These are phyloP conservation scores for Nakazawaea pomicola DNA, from an alignment of 805 yeast species.

Conservation along the genomic window DNA sequence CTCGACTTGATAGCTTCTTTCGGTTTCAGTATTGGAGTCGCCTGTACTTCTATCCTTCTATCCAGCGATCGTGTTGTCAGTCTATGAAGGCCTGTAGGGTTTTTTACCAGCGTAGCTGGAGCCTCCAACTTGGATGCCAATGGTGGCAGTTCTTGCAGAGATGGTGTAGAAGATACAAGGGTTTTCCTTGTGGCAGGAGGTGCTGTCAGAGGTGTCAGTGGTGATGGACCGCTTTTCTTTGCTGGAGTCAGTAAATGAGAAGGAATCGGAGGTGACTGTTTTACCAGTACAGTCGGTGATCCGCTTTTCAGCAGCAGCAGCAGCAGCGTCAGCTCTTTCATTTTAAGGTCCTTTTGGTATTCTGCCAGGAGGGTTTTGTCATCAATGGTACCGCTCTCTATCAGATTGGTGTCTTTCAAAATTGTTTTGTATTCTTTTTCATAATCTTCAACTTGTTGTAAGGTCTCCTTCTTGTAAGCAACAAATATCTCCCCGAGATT, in stretches of 20 bases:
- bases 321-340: constrained; percentile 12
- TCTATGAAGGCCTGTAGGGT: constrained; percentile 14
- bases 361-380: constrained; percentile 26
- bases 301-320: constrained; percentile 1
- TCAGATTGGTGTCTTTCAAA: constrained; percentile 33
- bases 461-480: constrained; percentile 26
- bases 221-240: not conserved
- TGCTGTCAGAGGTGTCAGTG: constrained; percentile 1
- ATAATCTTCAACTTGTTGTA: constrained; percentile 31
- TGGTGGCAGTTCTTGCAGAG: not conserved
- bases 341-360: constrained; percentile 17
- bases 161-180: not conserved
- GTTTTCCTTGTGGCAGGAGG: not conserved
- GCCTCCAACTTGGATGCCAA: not conserved
- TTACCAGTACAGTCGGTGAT: constrained; percentile 12
- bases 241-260: constrained; percentile 3
- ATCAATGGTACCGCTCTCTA: constrained; percentile 37
- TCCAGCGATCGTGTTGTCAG: constrained; percentile 10
- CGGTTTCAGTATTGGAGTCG: constrained; percentile 12
- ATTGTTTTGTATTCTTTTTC: constrained; percentile 31
- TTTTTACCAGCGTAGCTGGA: constrained; percentile 6
- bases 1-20: constrained; percentile 5
- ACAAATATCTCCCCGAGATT: constrained; percentile 28
- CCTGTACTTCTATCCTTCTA: constrained; percentile 11
- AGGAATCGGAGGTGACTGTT: constrained; percentile 4